A percentile compares a stretch with the other conserved stretches of the same genome.
phyloP scores from a whole-genome alignment of 306 rosid genomes.

The Glycine tomentella region DNA sequence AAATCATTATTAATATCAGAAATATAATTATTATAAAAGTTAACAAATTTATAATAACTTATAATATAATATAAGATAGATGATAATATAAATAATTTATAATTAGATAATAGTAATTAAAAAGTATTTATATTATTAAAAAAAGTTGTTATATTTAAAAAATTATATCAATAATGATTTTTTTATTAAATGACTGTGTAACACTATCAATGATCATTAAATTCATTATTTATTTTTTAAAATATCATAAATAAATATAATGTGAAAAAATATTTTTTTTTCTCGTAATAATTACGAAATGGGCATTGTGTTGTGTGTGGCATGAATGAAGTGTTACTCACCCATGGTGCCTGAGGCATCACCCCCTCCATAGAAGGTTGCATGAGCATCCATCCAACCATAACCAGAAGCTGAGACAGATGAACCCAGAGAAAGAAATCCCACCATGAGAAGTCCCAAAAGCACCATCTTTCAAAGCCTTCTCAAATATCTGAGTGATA shows the following conservation, averaged over 20 bases:
- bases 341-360: constrained; percentile 95
- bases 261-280: too few species aligned
- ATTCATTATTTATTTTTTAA: too few species aligned
- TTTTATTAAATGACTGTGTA: too few species aligned
- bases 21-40: too few species aligned
- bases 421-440: constrained; percentile 49
- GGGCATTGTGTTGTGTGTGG: not conserved
- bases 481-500: not conserved
- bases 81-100: not conserved
- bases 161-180: too few species aligned
- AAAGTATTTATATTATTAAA: too few species aligned
- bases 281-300: not conserved
- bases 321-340: constrained; percentile 39
- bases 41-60: too few species aligned
- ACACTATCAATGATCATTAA: too few species aligned
- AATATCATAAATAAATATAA: too few species aligned
- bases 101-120: not conserved
- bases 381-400: constrained; percentile 78
- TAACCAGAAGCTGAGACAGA: constrained; percentile 44
- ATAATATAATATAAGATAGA: too few species aligned
- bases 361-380: constrained; percentile 91
- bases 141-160: too few species aligned
- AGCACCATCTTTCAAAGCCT: constrained; percentile 49
- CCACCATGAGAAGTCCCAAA: constrained; percentile 53
- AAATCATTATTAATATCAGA: too few species aligned